phyloP scores from a whole-genome alignment of 2,329 filamentous ascomycete genomes.

The Hypoxylon sp. region DNA sequence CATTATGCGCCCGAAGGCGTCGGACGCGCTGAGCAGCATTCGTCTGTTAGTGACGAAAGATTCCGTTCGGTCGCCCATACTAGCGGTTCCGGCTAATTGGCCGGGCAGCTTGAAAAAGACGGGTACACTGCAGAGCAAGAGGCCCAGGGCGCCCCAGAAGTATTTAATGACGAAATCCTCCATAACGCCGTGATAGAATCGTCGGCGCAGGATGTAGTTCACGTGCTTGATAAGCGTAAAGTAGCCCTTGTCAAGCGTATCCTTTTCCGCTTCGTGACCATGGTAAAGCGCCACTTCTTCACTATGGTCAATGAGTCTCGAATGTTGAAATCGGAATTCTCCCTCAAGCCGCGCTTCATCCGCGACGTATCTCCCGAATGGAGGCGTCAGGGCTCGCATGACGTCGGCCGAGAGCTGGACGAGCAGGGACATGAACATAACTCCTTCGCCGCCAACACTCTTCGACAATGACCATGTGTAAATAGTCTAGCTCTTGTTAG shows the following conservation, averaged over 20 bases:
- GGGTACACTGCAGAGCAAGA: constrained; percentile 92
- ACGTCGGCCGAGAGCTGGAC: constrained; percentile 93
- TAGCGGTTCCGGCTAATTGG: constrained; percentile 64
- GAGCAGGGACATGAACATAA: constrained; percentile 94
- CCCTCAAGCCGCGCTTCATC: constrained; percentile 95
- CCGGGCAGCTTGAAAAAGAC: constrained; percentile 95
- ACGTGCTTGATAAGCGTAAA: constrained; percentile 99
- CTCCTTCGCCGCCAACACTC: constrained; percentile 94
- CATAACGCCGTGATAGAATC: constrained; percentile 99
- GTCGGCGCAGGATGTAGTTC: constrained; percentile 89
- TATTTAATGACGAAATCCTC: constrained; percentile 99
- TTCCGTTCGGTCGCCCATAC: constrained; percentile 78
- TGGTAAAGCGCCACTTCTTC: constrained; percentile 94
- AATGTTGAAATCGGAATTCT: constrained; percentile 96
- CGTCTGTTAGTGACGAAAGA: constrained; percentile 94
- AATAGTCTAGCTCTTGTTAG: constrained; percentile 69
- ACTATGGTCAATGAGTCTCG: constrained; percentile 92
- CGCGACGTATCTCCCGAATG: constrained; percentile 97
- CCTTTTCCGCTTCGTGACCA: constrained; percentile 94
- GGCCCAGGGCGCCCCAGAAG: constrained; percentile 94
- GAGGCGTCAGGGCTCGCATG: constrained; percentile 94
- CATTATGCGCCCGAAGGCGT: constrained; percentile 96
- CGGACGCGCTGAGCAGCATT: constrained; percentile 91
- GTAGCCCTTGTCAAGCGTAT: constrained; percentile 97
- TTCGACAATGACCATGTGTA: constrained; percentile 95